Conservation (phyloP, 768 basidiomycete genomes). For the Auricularia sp. region DNA sequence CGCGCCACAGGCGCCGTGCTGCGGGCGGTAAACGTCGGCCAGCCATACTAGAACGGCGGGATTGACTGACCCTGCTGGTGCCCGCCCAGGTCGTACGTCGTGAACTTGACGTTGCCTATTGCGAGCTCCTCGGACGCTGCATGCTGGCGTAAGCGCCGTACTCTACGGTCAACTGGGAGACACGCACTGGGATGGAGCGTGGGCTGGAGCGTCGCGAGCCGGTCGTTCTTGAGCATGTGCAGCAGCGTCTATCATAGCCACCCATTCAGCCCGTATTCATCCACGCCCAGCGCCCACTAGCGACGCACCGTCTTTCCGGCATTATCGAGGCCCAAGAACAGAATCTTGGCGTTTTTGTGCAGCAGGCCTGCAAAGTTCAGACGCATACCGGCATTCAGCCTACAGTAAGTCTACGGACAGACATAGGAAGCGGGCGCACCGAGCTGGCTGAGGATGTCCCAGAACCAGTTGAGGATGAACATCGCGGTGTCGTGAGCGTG, state of each 20-base stretch:
- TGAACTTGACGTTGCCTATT: slow-evolving; percentile 98
- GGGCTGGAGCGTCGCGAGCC: slow-evolving; percentile 92
- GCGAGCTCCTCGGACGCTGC: slow-evolving; percentile 98
- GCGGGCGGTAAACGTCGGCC: slow-evolving; percentile 1
- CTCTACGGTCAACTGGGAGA: neutral
- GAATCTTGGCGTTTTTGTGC: slow-evolving; percentile 99
- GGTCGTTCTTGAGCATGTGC: slow-evolving; percentile 99
- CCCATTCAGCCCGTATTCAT: neutral
- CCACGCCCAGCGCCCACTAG: neutral
- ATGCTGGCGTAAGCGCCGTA: neutral
- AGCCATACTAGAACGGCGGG: neutral
- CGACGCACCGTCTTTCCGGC: slow-evolving; percentile 90
- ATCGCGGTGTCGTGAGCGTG: slow-evolving; percentile 25
- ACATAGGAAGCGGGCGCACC: slow-evolving; percentile 40
- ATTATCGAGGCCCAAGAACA: slow-evolving; percentile 98
- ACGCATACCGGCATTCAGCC: neutral
- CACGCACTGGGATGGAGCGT: slow-evolving; percentile 94
- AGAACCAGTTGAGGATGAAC: slow-evolving; percentile 93
- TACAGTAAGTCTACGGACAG: neutral
- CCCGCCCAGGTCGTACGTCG: slow-evolving; percentile 95
- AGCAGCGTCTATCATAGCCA: slow-evolving; percentile 62
- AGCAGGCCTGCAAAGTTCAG: slow-evolving; percentile 47
- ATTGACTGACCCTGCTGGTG: slow-evolving; percentile 75
- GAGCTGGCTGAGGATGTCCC: slow-evolving; percentile 87
- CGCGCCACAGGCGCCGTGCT: slow-evolving; percentile 97